Evolutionary conservation across 768 basidiomycete species (phyloP), one percentile per base, ranked within the genome.

Genomic region (Cantharellus cinnabarinus): DNA sequence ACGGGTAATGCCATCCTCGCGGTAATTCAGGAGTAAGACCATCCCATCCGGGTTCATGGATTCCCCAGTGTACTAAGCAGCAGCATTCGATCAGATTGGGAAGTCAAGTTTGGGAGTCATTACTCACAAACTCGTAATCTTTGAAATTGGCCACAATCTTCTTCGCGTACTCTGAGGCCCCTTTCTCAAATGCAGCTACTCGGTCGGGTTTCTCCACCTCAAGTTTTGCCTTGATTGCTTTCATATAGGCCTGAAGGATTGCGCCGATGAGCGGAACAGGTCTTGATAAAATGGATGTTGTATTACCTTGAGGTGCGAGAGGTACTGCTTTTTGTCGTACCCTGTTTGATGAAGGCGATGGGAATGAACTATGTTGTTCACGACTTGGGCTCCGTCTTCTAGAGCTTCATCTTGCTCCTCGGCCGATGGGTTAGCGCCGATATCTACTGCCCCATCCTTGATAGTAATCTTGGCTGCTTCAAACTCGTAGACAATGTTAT

Each of bases 1-100:
- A 89, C 87, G 87, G 40, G 89, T 90, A 62, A 79, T 63, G 64
- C 86, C 86, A 70, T 90, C 88, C 71, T 77, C 81, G 42, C 95
- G 81, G 74, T 90, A 99, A 75, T 99, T 94, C 67, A 98, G 79
- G 53, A 98, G 78, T 50, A 82, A 88, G 65, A 98, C 78, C 89
- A 94, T 85, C 59, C 93, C 94, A 3, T 95, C 86, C n/a, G 80
- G 73, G 69, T 89, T 78, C 85, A 87, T 85, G 48, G 58, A 65
- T 68, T 82, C 82, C 61, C 64, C 64, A 38, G 57, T 64, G 55
- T 64, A 65, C 63, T 63, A 57, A 42, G 38, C 40, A 10, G 48
- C 50, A 51, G 42, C 40, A 35, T 15, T n/a, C 4, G 61, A 7
- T 38, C 4, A 40, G 38, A 44, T 34, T 2, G 37, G 14, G 39